A percentile compares a stretch with the other conserved stretches of the same genome.
These are phyloP conservation scores for Laetiporus sulphureus DNA, from an alignment of 1,284 basidiomycete genomes.

Conservation along the genomic window DNA sequence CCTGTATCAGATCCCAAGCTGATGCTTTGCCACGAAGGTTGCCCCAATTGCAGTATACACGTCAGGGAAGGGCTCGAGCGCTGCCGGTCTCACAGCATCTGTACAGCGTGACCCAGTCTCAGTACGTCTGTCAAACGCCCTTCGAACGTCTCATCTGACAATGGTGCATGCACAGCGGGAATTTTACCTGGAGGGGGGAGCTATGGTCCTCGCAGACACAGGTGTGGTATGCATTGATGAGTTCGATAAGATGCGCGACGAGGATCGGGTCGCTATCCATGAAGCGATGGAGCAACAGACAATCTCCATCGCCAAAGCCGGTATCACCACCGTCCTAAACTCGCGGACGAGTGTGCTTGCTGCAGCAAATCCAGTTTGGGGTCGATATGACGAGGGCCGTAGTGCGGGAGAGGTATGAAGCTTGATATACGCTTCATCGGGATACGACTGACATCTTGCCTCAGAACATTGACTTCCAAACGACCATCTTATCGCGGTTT, in stretches of 20 bases:
- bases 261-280: constrained; percentile 98
- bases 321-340: constrained; percentile 97
- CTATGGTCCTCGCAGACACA: constrained; percentile 98
- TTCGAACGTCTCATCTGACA: constrained; percentile 5
- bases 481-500: constrained; percentile 96
- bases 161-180: constrained; percentile 59
- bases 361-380: constrained; percentile 98
- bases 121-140: constrained; percentile 39
- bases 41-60: constrained; percentile 98
- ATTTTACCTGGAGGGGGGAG: constrained; percentile 98
- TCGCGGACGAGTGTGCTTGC: constrained; percentile 95
- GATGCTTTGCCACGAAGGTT: constrained; percentile 44
- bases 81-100: constrained; percentile 95
- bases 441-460: not conserved
- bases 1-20: not conserved
- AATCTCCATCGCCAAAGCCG: constrained; percentile 98
- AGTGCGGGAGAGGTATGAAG: constrained; percentile 91
- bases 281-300: constrained; percentile 99
- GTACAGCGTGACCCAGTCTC: constrained; percentile 93
- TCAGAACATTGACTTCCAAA: constrained; percentile 97
- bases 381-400: constrained; percentile 95
- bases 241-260: constrained; percentile 99
- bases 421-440: not conserved
- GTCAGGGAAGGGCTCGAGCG: constrained; percentile 96
- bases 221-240: constrained; percentile 99